These are phyloP conservation scores for Cutaneotrichosporon spelunceum DNA, from an alignment of 1,284 basidiomycete genomes.

Conservation along the genomic window DNA sequence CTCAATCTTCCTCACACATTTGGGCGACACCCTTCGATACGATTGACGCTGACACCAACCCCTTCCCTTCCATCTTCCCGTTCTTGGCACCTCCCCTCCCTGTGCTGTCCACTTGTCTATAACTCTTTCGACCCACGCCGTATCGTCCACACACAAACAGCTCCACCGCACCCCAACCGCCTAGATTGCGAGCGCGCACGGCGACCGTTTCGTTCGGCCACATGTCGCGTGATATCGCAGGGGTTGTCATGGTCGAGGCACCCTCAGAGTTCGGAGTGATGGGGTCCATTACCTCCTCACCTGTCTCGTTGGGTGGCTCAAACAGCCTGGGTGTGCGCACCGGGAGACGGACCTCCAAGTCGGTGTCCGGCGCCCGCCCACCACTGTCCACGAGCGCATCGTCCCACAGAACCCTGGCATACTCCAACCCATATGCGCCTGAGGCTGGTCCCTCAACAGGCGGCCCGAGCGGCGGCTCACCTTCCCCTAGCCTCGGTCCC, in stretches of 20 bases:
- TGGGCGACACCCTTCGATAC: neutral
- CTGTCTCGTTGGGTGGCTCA: slow-evolving; percentile 5
- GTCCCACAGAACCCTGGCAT: slow-evolving; percentile 17
- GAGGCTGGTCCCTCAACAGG: slow-evolving; percentile 9
- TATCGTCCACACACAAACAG: neutral
- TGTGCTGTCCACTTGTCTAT: neutral
- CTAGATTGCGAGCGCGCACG: slow-evolving; percentile 33
- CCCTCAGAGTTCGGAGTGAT: neutral
- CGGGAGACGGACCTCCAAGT: slow-evolving; percentile 27
- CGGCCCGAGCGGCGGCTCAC: slow-evolving; percentile 6
- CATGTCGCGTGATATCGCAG: slow-evolving; percentile 21
- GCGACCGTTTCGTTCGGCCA: slow-evolving; percentile 36
- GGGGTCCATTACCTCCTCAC: slow-evolving; percentile 8
- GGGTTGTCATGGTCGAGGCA: slow-evolving; percentile 1
- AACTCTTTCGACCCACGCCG: neutral
- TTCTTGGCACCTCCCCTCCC: neutral
- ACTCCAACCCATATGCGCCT: neutral
- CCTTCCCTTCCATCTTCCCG: neutral
- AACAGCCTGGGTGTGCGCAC: slow-evolving; percentile 10
- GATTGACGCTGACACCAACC: neutral
- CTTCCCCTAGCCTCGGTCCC: slow-evolving; percentile 10
- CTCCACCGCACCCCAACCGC: neutral
- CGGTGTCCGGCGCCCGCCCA: slow-evolving; percentile 28
- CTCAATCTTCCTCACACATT: neutral
- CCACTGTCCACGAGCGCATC: slow-evolving; percentile 20